Evolutionary conservation across 495 filamentous ascomycete species (phyloP), one percentile per base, ranked within the genome.

Genomic region (Achaetomiella virescens): DNA sequence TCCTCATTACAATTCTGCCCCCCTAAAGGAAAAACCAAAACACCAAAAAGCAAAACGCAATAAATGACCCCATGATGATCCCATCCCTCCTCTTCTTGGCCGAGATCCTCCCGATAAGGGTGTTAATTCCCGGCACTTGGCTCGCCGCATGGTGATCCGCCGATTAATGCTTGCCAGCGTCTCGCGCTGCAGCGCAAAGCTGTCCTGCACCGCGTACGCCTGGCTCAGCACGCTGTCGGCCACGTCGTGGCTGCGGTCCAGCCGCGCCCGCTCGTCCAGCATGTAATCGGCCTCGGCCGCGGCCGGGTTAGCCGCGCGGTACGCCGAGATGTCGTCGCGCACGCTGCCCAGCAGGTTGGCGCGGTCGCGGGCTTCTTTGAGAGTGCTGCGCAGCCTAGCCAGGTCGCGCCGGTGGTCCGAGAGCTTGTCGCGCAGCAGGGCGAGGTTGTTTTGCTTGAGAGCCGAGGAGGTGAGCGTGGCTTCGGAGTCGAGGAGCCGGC

Each of bases 151-250:
- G 81, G 89, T 88, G 67, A 97, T 96, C 58, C 92, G 78, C 54
- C 92, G 73, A 66, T 96, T 92, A 52, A 99, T 90, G 69, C 80
- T 91, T 48, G 82, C 79, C 27, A 99, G 73, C 40, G 83, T 88
- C 76, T 96, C 91, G 24, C 91, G 75, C 78, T 99, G 95, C 45
- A 88, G 57, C 14, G 81, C 81, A 68, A 99, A 97, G 62, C 78
- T 87, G 75, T 97, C 90, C 69, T 95, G 93, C 52, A 97, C 90
- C 20, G 92, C 91, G 75, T 99, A 97, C 24, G 93, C 93, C 78
- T 97, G 95, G 71, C 87, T 92, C 55, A 99, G 75, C 40, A 99
- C 91, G 52, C 84, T 85, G 66, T 99, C 93, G 37, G 88, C 88
- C 71, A 93, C 80, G 48, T 83, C 86, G 66, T 97, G 85, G 64